Base-by-base conservation (phyloP, 116 monocot species). In the Cymodocea nodosa region DNA sequence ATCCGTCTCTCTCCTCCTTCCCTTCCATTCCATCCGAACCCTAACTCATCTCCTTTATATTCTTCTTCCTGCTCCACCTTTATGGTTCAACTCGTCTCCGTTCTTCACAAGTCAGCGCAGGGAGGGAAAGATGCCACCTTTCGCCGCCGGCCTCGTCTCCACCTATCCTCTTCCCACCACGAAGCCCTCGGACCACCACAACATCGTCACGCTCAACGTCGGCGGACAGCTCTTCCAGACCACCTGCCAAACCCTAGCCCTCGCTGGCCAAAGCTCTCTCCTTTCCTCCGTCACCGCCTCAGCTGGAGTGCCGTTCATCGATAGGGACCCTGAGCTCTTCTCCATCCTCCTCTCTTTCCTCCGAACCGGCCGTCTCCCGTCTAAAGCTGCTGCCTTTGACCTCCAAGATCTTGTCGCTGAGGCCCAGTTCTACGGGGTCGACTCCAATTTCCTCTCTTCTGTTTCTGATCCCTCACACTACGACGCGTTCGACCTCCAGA, bases 151-250 rank as follows among this genome's bases (percentile, higher is more conserved):
- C 15, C 13, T 51, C 34, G 34, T 61, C 50, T 22, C 22, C 23
- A 20, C 56, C 56, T 20, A 1, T 7, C 22, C 56, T 56, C 56
- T 23, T 56, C 56, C 9, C 44, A 44, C 44, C 44, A 3, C 71
- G 4, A 36, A 50, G 51, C n/a, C 5, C 22, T 36, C 64, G n/a
- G 24, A 35, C 9, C n/a, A 36, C 13, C 15, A 70, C 70, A 22
- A 62, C 59, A 53, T 81, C 75, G 74, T 85, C 39, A 80, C 89
- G 68, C 72, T 97, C 59, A 97, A 97, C 80, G 84, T 97, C 67
- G 91, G 97, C 76, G 97, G 97, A 50, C 63, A 76, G 18, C 48
- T 97, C 65, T 97, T 97, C 83, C 91, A 97, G 71, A 97, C 97
- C 56, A 88, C 91, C 25, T 34, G 64, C 11, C 74, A 78, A 56